Evolutionary conservation across 106 monocot species (phyloP), one percentile per base, ranked within the genome.

Genomic region (Dioscorea alata): DNA sequence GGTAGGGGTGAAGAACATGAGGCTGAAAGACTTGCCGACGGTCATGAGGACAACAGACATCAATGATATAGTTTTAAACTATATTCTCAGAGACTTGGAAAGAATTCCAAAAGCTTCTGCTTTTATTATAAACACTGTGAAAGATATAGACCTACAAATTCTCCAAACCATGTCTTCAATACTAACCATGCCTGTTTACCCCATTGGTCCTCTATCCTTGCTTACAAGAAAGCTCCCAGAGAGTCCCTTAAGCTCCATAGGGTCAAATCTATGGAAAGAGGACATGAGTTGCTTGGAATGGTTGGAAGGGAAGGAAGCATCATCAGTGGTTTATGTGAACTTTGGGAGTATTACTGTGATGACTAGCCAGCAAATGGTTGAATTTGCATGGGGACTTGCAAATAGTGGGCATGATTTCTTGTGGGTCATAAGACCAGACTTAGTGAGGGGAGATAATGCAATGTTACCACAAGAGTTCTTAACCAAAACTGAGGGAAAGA

Each of bases 351-450:
- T 42, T 6, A 42, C 42, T 3, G 61, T 63, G 49, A 60, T 71
- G 61, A 28, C 61, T 8, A 62, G 6, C 12, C 28, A 62, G 71
- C 63, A 71, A 17, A 17, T 71, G 15, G 25, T 71, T 21, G 71
- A 71, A 49, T 71, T 71, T 50, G 71, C 71, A 9, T 71, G 60
- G 71, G 71, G 71, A 8, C 61, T 71, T 60, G 71, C 71, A 8
- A 49, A 71, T 25, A 62, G 71, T 23, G 25, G 50, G 50, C 50
- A 49, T 48, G 18, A 50, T 19, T 61, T 71, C 60, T 13, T 71
- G 48, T 71, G 71, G 71, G 19, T 71, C 3, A 35, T 71, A 0
- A 48, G 71, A 12, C 71, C 71, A 0, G 71, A 71, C 20, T 61
- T 72, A n/a, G 72, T 72, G 32, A 72, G 52, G 17, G 72, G 72